phyloP scores from a whole-genome alignment of 192 early-diverging fungal species.

The Oehlia diaphana region DNA sequence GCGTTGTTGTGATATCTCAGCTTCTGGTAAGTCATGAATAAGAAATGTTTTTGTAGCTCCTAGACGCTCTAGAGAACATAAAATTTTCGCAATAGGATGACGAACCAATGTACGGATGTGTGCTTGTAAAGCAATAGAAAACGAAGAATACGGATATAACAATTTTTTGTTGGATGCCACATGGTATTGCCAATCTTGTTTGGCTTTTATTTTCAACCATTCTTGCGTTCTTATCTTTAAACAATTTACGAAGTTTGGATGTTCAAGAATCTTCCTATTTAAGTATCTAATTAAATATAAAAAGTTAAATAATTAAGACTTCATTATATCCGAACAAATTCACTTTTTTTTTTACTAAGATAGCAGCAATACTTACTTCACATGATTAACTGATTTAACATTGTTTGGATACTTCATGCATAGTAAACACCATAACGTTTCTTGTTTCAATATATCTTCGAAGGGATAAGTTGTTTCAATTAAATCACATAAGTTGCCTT shows the following conservation, averaged over 20 bases:
- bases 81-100: no score
- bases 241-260: constrained; percentile 8
- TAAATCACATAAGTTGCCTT: constrained; percentile 15
- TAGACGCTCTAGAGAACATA: constrained; percentile 22
- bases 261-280: constrained; percentile 1
- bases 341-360: background rate
- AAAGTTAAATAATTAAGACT: no score
- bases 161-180: no score
- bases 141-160: no score
- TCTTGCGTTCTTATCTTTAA: constrained; percentile 2
- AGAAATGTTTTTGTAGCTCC: constrained; percentile 17
- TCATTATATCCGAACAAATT: background rate
- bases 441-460: constrained; percentile 29
- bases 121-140: no score
- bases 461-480: constrained; percentile 25
- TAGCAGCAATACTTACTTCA: constrained; percentile 3
- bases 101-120: no score
- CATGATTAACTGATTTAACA: constrained; percentile 16
- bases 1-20: background rate
- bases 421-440: constrained; percentile 31
- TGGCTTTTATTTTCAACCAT: constrained; percentile 10
- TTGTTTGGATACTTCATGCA: constrained; percentile 32
- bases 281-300: background rate
- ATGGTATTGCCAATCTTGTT: constrained; percentile 25
- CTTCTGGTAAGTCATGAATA: background rate